These are phyloP conservation scores for Mycocentrospora acerina DNA, from an alignment of 2,329 filamentous ascomycete genomes.

Conservation along the genomic window DNA sequence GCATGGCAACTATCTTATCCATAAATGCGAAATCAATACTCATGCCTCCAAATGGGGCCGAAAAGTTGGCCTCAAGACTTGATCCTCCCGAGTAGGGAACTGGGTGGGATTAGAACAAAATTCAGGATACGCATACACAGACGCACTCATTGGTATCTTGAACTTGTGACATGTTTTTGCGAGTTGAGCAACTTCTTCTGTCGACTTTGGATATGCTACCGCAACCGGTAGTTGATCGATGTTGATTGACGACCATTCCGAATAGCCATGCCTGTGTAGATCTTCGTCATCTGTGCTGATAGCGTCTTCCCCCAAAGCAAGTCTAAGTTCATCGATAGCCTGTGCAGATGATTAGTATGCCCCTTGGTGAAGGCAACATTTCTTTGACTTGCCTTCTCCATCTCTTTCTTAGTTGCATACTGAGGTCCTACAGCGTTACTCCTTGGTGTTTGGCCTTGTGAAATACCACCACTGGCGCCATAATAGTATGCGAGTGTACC, in stretches of 20 bases:
- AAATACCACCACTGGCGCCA: conserved; percentile 47
- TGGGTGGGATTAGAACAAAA: conserved; percentile 10
- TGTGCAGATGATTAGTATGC: conserved; percentile 25
- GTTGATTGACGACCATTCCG: conserved; percentile 71
- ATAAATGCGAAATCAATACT: conserved; percentile 88
- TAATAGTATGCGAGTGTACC: conserved; percentile 55
- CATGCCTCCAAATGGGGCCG: conserved; percentile 81
- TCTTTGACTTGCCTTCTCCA: conserved; percentile 49
- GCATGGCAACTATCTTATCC: conserved; percentile 77
- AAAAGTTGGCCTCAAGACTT: conserved; percentile 87
- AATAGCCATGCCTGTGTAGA: conserved; percentile 65
- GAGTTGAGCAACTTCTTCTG: conserved; percentile 64
- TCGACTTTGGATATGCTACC: conserved; percentile 64
- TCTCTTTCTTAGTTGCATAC: conserved; percentile 54
- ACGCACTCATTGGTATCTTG: conserved; percentile 68
- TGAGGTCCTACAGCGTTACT: conserved; percentile 30
- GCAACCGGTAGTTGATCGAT: conserved; percentile 64
- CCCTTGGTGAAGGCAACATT: neutral
- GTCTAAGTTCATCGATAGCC: conserved; percentile 59
- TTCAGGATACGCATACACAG: neutral
- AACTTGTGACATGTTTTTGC: conserved; percentile 75
- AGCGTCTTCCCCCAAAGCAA: conserved; percentile 56
- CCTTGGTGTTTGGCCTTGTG: conserved; percentile 30
- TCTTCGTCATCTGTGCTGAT: conserved; percentile 67
- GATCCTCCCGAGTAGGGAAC: conserved; percentile 85